Percentiles rank a stretch among this genome's conserved stretches.
phyloP scores from a whole-genome alignment of 257 asterid genomes.

The Nicotiana undulata region DNA sequence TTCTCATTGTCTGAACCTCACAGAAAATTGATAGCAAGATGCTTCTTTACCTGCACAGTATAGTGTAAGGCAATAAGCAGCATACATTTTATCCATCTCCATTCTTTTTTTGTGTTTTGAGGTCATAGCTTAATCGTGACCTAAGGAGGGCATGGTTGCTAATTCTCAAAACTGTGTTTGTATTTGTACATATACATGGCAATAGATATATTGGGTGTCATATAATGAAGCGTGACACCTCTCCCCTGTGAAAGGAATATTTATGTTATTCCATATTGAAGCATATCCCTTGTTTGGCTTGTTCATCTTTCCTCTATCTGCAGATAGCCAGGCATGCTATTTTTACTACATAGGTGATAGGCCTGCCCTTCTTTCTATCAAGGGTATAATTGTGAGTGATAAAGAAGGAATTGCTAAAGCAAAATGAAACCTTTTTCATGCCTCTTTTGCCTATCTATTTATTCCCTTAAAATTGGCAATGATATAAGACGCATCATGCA shows the following conservation, averaged over 20 bases:
- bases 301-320: background rate
- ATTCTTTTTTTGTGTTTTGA: background rate
- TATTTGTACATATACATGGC: slow-evolving; percentile 10
- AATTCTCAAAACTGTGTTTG: background rate
- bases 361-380: background rate
- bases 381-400: background rate
- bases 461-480: background rate
- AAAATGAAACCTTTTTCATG: background rate
- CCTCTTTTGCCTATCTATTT: background rate
- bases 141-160: background rate
- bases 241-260: background rate
- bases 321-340: background rate
- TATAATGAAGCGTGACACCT: background rate
- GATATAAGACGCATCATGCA: background rate
- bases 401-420: background rate
- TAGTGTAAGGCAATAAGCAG: background rate
- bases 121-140: background rate
- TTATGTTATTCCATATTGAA: background rate
- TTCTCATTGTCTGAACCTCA: background rate
- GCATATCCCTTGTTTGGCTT: background rate
- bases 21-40: background rate
- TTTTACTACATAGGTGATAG: background rate
- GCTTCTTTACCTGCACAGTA: background rate
- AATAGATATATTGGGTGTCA: background rate
- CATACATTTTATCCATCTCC: background rate